phyloP scores from a whole-genome alignment of 2,329 filamentous ascomycete species.

The Diplodia corticola region DNA sequence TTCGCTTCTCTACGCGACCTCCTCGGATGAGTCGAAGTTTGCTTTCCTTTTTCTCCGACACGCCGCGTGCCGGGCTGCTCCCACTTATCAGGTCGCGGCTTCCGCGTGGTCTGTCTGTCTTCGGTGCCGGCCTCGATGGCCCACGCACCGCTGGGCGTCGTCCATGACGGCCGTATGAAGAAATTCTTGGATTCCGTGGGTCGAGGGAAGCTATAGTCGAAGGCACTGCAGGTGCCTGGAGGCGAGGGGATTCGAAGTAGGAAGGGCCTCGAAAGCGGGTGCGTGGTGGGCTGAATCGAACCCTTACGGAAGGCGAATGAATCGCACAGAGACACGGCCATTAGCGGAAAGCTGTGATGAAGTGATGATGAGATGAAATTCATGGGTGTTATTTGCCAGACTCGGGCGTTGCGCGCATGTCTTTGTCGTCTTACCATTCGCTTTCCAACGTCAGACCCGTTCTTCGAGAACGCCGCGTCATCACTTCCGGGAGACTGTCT shows the following conservation, averaged over 20 bases:
- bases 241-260: not conserved
- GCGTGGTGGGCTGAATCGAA: not conserved
- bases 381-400: conserved; percentile 19
- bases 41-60: conserved; percentile 10
- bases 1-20: conserved; percentile 5
- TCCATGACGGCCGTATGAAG: not conserved
- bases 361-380: conserved; percentile 21
- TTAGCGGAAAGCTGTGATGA: conserved; percentile 20
- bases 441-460: not conserved
- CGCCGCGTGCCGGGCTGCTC: conserved; percentile 1
- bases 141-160: not conserved
- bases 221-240: not conserved
- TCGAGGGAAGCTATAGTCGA: not conserved
- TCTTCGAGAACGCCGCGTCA: not conserved
- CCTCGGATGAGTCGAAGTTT: not conserved
- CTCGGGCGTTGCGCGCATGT: conserved; percentile 13
- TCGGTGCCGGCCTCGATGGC: not conserved
- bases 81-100: conserved; percentile 13
- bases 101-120: conserved; percentile 9
- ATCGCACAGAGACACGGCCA: conserved; percentile 9
- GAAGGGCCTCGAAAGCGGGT: not conserved
- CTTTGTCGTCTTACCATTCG: not conserved
- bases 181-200: not conserved
- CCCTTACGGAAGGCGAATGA: not conserved
- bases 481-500: not conserved